A percentile compares a stretch with the other conserved stretches of the same genome.
Conservation (phyloP, 352 stramenopile genomes). For the Phytophthora chlamydospora region DNA sequence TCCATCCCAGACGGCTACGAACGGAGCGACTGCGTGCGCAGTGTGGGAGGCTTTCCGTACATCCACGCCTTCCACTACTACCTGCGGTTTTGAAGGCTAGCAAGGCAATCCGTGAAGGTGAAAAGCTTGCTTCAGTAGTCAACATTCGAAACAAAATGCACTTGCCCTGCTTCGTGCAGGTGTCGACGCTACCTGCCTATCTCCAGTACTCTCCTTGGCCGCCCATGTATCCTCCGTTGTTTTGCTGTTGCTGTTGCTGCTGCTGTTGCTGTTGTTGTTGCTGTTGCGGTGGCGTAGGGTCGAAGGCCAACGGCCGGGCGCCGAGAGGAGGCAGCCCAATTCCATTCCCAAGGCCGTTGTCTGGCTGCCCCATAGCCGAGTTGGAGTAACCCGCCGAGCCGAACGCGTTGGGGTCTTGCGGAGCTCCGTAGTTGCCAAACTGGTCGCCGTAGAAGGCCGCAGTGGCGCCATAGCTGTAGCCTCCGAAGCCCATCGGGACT, state of each 20-base stretch:
- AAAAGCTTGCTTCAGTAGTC: not conserved
- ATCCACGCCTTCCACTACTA: conserved; percentile 85
- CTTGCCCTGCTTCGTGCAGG: conserved; percentile 4
- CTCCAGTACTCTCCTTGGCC: conserved; percentile 62
- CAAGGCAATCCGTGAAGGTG: not conserved
- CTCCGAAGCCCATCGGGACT: conserved; percentile 39
- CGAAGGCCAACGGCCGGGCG: conserved; percentile 35
- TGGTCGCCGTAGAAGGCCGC: conserved; percentile 45
- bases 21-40: conserved; percentile 61
- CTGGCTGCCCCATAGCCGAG: conserved; percentile 31
- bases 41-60: conserved; percentile 72
- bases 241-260: conserved; percentile 39
- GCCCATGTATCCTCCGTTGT: conserved; percentile 51
- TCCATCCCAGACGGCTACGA: conserved; percentile 64
- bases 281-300: conserved; percentile 33
- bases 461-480: conserved; percentile 35
- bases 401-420: conserved; percentile 44
- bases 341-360: conserved; percentile 32
- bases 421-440: conserved; percentile 39
- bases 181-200: conserved; percentile 27
- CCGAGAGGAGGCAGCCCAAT: conserved; percentile 39
- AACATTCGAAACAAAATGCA: conserved; percentile 25
- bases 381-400: conserved; percentile 33
- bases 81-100: conserved; percentile 48
- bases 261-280: conserved; percentile 33